Conservation (phyloP, 2,329 filamentous ascomycete species). For the Beauveria sp. region DNA sequence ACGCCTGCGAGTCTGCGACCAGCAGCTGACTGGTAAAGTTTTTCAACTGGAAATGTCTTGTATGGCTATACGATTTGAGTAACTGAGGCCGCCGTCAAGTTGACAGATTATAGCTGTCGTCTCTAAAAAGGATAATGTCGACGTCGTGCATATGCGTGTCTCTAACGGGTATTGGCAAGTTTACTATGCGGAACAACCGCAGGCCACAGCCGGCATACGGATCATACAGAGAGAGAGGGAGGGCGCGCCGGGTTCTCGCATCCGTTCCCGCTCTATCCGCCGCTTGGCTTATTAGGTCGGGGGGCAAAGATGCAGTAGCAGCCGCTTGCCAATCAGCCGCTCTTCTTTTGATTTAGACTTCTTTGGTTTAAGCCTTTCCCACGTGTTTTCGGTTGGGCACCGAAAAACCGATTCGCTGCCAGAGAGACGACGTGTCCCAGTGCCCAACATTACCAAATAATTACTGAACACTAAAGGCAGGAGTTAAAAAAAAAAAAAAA, state of each 20-base stretch:
- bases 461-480: neutral
- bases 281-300: neutral
- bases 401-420: no score
- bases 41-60: neutral
- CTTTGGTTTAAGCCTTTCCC: neutral
- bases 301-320: no score
- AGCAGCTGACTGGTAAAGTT: neutral
- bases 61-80: no score
- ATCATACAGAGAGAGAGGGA: neutral
- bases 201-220: neutral
- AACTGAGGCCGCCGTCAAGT: no score
- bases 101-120: neutral
- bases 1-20: neutral
- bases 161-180: neutral
- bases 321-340: neutral
- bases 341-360: neutral
- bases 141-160: neutral
- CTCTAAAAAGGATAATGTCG: neutral
- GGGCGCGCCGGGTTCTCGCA: neutral
- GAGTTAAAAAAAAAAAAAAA: neutral
- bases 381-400: no score
- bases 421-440: neutral
- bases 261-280: neutral
- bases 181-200: no score
- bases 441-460: no score